These are phyloP conservation scores for Termitomyces sp. DNA, from an alignment of 768 basidiomycete species.

Conservation along the genomic window DNA sequence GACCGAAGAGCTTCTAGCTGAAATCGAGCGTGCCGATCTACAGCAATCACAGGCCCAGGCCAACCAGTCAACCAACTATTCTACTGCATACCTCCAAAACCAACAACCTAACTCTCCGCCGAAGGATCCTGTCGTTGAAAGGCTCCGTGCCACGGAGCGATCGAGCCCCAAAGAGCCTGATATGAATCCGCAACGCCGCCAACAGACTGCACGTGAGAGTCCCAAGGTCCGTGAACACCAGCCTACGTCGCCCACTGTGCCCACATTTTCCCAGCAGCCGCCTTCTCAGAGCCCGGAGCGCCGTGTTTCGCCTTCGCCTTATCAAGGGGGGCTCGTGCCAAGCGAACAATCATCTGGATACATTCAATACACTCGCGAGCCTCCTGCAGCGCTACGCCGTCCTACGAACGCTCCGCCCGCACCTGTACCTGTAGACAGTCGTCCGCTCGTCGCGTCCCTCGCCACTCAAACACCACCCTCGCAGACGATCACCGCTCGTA, in stretches of 20 bases:
- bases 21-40: constrained; percentile 69
- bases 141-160: constrained; percentile 49
- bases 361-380: constrained; percentile 49
- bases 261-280: constrained; percentile 30
- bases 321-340: constrained; percentile 45
- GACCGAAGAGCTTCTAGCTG: constrained; percentile 66
- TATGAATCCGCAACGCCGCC: constrained; percentile 30
- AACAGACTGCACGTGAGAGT: constrained; percentile 44
- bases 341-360: constrained; percentile 44
- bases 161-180: constrained; percentile 56
- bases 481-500: constrained; percentile 50
- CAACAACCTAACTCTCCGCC: constrained; percentile 40
- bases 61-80: constrained; percentile 30
- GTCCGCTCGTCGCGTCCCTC: constrained; percentile 30
- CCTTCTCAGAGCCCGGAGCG: constrained; percentile 53
- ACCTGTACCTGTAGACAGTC: constrained; percentile 20
- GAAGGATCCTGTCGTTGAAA: constrained; percentile 52
- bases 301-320: constrained; percentile 47
- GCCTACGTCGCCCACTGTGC: constrained; percentile 34
- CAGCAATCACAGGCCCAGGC: constrained; percentile 52
- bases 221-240: constrained; percentile 44
- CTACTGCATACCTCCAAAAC: constrained; percentile 23
- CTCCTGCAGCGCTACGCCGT: constrained; percentile 32
- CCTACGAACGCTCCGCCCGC: constrained; percentile 17
- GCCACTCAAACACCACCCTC: constrained; percentile 54